Conservation (phyloP, 768 basidiomycete genomes). For the Mycena amicta region DNA sequence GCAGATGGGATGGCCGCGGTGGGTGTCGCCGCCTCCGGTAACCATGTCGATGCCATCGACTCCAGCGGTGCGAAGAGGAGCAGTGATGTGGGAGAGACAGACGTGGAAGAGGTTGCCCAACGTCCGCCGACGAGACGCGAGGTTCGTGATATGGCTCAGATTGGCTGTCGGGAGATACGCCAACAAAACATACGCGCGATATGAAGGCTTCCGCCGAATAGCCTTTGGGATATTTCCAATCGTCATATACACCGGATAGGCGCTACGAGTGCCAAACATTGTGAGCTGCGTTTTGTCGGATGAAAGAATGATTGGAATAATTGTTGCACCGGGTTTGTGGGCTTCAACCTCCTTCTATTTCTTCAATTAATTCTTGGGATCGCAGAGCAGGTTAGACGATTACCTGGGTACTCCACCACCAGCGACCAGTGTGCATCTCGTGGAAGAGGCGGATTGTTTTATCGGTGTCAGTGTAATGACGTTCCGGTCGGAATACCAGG, state of each 20-base stretch:
- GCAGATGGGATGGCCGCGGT: slow-evolving; percentile 27
- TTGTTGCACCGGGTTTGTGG: not conserved
- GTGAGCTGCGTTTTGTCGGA: not conserved
- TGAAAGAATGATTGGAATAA: not conserved
- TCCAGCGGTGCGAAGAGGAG: slow-evolving; percentile 27
- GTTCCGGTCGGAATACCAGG: slow-evolving; percentile 32
- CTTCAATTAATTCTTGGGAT: no score
- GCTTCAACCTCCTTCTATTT: not conserved
- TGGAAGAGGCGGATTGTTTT: slow-evolving; percentile 18
- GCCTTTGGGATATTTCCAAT: not conserved
- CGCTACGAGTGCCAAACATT: not conserved
- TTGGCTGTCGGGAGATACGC: not conserved
- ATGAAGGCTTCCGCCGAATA: not conserved
- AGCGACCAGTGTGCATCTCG: slow-evolving; percentile 31
- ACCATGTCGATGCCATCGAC: not conserved
- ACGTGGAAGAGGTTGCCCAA: slow-evolving; percentile 39
- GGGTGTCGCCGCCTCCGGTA: slow-evolving; percentile 6
- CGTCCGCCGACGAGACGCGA: slow-evolving; percentile 16
- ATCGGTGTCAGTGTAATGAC: slow-evolving; percentile 29
- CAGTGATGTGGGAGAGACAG: slow-evolving; percentile 32
- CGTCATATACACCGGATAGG: not conserved
- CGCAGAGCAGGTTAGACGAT: not conserved
- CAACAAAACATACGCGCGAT: not conserved
- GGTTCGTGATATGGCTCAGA: not conserved
- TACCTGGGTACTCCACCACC: slow-evolving; percentile 36